phyloP scores from a whole-genome alignment of 2,329 filamentous ascomycete species.

The Epichloe glyceriae region DNA sequence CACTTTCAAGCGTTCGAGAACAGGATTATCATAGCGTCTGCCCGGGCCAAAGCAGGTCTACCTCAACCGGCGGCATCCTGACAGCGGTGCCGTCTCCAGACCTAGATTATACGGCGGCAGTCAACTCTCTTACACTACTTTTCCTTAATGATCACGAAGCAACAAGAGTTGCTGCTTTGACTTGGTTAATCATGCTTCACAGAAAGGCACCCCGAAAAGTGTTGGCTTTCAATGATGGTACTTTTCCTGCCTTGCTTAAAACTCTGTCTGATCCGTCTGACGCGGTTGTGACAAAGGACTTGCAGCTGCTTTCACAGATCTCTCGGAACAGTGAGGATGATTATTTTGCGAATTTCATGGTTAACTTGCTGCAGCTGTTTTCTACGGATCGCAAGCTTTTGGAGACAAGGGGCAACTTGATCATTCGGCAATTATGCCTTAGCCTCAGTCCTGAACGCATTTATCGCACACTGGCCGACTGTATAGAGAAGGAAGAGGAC shows the following conservation, averaged over 20 bases:
- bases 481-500: conserved; percentile 94
- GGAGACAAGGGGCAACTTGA: conserved; percentile 87
- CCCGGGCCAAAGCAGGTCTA: conserved; percentile 34
- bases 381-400: conserved; percentile 84
- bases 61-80: conserved; percentile 32
- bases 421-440: conserved; percentile 88
- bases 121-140: conserved; percentile 81
- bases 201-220: conserved; percentile 88
- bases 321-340: conserved; percentile 93
- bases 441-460: conserved; percentile 90
- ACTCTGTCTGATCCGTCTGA: conserved; percentile 92
- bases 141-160: conserved; percentile 96
- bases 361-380: conserved; percentile 87
- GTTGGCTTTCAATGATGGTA: conserved; percentile 90
- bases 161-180: conserved; percentile 82
- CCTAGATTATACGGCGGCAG: conserved; percentile 90
- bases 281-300: conserved; percentile 85
- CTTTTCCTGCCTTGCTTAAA: conserved; percentile 89
- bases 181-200: conserved; percentile 96
- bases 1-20: conserved; percentile 40
- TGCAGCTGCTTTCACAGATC: conserved; percentile 89
- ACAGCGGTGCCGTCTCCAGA: conserved; percentile 41
- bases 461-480: conserved; percentile 89
- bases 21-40: conserved; percentile 39
- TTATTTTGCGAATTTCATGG: conserved; percentile 97